Conservation (phyloP, 768 basidiomycete genomes). For the Tylopilus sp. region DNA sequence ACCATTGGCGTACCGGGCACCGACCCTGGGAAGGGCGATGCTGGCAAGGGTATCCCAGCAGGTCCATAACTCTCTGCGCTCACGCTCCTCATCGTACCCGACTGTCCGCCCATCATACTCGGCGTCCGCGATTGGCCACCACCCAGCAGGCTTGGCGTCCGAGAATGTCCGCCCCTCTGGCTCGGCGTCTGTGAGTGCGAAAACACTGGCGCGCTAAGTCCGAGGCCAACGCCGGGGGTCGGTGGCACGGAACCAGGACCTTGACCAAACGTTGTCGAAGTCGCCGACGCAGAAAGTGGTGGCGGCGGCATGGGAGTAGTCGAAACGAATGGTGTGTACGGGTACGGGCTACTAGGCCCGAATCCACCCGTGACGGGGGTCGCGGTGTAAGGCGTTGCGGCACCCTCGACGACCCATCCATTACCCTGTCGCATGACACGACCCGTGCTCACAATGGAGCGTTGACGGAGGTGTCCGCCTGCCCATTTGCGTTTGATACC, state of each 20-base stretch:
- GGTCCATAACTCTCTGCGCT: slow-evolving; percentile 14
- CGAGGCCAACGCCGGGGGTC: slow-evolving; percentile 29
- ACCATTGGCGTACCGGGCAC: slow-evolving; percentile 15
- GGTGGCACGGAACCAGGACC: slow-evolving; percentile 29
- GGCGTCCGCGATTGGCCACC: slow-evolving; percentile 3
- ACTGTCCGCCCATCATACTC: background rate
- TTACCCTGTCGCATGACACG: slow-evolving; percentile 54
- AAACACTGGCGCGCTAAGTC: slow-evolving; percentile 27
- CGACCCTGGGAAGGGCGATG: slow-evolving; percentile 22
- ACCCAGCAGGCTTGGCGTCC: slow-evolving; percentile 22
- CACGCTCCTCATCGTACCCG: slow-evolving; percentile 5
- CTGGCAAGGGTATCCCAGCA: slow-evolving; percentile 14
- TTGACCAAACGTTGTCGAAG: slow-evolving; percentile 20
- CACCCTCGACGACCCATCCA: slow-evolving; percentile 59
- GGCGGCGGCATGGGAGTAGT: background rate
- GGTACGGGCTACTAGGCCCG: slow-evolving; percentile 24
- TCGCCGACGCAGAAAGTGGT: too few species aligned
- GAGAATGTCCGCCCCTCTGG: slow-evolving; percentile 16
- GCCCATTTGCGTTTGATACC: slow-evolving; percentile 68
- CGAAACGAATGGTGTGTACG: slow-evolving; percentile 32
- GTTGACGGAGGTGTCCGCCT: slow-evolving; percentile 59
- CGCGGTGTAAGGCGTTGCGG: slow-evolving; percentile 30
- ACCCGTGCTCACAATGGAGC: slow-evolving; percentile 34
- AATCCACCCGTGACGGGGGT: slow-evolving; percentile 33
- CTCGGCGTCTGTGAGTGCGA: slow-evolving; percentile 14